Percentiles rank a stretch among this genome's conserved stretches.
These are phyloP conservation scores for Omphalotus olearius DNA, from an alignment of 1,284 basidiomycete genomes.

Conservation along the genomic window DNA sequence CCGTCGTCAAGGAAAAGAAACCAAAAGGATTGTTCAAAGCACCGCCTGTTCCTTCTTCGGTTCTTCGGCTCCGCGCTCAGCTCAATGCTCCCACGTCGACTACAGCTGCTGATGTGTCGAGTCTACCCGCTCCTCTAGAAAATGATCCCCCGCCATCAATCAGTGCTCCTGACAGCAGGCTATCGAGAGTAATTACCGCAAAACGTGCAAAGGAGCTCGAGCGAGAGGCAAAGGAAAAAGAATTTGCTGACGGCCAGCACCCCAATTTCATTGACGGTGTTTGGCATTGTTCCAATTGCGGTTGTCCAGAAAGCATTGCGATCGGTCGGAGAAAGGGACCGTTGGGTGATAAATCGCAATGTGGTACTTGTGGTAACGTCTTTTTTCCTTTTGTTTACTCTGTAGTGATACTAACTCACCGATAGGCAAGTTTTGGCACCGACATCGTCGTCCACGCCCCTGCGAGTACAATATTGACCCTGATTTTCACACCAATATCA, in stretches of 20 bases:
- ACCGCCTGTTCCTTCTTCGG: slow-evolving; percentile 50
- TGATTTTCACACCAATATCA: slow-evolving; percentile 59
- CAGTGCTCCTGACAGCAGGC: slow-evolving; percentile 39
- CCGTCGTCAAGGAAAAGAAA: slow-evolving; percentile 60
- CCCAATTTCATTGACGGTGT: slow-evolving; percentile 77
- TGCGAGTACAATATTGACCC: slow-evolving; percentile 74
- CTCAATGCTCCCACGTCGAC: slow-evolving; percentile 54
- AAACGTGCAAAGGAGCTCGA: slow-evolving; percentile 71
- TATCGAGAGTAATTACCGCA: slow-evolving; percentile 43
- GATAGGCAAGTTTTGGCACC: slow-evolving; percentile 81
- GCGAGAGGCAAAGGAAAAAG: slow-evolving; percentile 75
- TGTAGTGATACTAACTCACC: background rate
- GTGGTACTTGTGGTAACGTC: slow-evolving; percentile 82
- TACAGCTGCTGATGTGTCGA: slow-evolving; percentile 60
- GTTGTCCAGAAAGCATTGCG: slow-evolving; percentile 82
- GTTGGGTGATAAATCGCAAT: slow-evolving; percentile 86
- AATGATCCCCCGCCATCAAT: slow-evolving; percentile 48
- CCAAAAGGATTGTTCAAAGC: slow-evolving; percentile 70
- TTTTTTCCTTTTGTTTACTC: slow-evolving; percentile 7
- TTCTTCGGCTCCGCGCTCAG: slow-evolving; percentile 55
- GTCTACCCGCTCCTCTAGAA: slow-evolving; percentile 53
- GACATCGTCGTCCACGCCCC: slow-evolving; percentile 73
- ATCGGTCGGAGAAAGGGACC: slow-evolving; percentile 85
- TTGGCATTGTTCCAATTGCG: slow-evolving; percentile 92
- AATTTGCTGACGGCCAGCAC: slow-evolving; percentile 78